Evolutionary conservation across 2,329 filamentous ascomycete species (phyloP), one percentile per base, ranked within the genome.

Genomic region (Talaromyces pinophilus): DNA sequence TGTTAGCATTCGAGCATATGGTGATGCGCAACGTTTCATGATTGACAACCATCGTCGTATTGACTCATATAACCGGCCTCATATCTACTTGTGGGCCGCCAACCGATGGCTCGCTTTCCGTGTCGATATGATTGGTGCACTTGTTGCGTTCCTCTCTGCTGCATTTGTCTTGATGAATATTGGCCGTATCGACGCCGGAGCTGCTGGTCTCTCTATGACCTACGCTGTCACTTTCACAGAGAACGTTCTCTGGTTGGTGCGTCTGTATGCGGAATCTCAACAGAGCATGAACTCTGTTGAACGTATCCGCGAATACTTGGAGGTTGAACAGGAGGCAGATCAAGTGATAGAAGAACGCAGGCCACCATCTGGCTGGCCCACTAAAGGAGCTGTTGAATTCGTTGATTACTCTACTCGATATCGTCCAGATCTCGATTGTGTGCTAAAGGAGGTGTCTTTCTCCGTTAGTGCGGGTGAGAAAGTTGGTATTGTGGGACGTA

Each of bases 221-320:
- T 99, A 99, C 74, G 95, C 95, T 17, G 92, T 99, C 71, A 94
- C 92, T 1, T 99, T 99, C 74, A 96, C 93, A 0, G 95, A 99
- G 78, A 98, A 97, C 71, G 91, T 99, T 6, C 82, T 99, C 19
- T 99, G 95, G 95, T 88, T 98, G 64, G 93, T 99, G 35, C 90
- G 95, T 57, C 85, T 97, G 15, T 99, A 99, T 77, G 90, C 93
- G 0, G 88, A 92, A 75, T 97, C 98, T 74, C 95, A 99, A 80
- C 95, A 99, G 79, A 98, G 97, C 80, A 98, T 99, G 95, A 99
- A 99, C 80, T 94, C 94, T 2, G 93, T 98, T 59, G 95, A 99
- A 80, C 92, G 95, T 74, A 90, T 99, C 75, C 96, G 97, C 82
- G 95, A 99, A 77, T 99, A 98, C 75, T 86, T 98, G 42, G 92